Evolutionary conservation across 2,329 filamentous ascomycete species (phyloP).

Genomic region (Aspergillus glaucus): DNA sequence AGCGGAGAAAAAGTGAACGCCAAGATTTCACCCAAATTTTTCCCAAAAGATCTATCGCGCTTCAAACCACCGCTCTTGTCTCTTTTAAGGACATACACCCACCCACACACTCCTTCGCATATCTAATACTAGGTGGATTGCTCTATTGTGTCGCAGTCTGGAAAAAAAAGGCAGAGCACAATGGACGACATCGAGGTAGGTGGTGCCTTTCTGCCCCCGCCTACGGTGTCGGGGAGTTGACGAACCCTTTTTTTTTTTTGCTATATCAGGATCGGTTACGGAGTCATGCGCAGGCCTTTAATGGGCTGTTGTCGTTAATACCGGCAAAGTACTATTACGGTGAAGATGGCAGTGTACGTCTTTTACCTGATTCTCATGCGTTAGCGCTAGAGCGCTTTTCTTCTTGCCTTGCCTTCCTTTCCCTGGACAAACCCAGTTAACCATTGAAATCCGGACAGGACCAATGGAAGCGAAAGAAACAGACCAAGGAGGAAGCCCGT

Average conservation of each 20-base stretch:
- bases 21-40: conserved; percentile 39
- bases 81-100: not conserved
- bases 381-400: conserved; percentile 3
- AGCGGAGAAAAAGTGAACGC: conserved; percentile 27
- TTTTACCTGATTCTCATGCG: conserved; percentile 2
- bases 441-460: conserved; percentile 50
- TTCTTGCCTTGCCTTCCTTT: conserved; percentile 5
- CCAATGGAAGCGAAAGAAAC: conserved; percentile 93
- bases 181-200: conserved; percentile 39
- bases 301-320: conserved; percentile 79
- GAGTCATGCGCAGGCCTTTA: conserved; percentile 66
- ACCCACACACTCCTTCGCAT: conserved; percentile 5
- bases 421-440: conserved; percentile 6
- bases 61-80: conserved; percentile 14
- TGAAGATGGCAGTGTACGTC: conserved; percentile 72
- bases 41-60: conserved; percentile 15
- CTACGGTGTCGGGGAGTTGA: conserved; percentile 15
- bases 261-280: conserved; percentile 41
- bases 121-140: not conserved
- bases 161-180: conserved; percentile 4
- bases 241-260: conserved; percentile 3
- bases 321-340: conserved; percentile 88
- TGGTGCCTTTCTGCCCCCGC: conserved; percentile 11
- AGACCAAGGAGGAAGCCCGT: conserved; percentile 81
- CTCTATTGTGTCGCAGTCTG: not conserved